Percentiles rank a stretch among this genome's conserved stretches.
phyloP scores from a whole-genome alignment of 805 yeast species.

The Yamadazyma sp. region DNA sequence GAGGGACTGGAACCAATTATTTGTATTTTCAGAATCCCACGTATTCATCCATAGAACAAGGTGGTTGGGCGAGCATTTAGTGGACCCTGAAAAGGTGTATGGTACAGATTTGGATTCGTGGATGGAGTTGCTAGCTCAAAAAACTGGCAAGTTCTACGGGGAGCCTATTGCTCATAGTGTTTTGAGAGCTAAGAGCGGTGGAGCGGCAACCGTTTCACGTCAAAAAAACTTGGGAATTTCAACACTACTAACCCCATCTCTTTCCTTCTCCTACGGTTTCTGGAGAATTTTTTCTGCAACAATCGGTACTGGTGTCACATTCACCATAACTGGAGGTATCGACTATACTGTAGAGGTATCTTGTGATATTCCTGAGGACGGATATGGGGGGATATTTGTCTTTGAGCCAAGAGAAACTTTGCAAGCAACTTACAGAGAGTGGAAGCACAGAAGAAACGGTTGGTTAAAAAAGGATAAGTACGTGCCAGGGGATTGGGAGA shows the following conservation, averaged over 20 bases:
- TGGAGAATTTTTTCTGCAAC: constrained; percentile 6
- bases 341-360: constrained; percentile 10
- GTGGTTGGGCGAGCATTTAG: constrained; percentile 4
- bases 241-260: neutral
- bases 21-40: constrained; percentile 9
- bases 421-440: constrained; percentile 9
- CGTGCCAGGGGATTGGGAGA: constrained; percentile 11
- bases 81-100: neutral
- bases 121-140: constrained; percentile 11
- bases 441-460: constrained; percentile 7
- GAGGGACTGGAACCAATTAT: constrained; percentile 10
- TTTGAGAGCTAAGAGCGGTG: constrained; percentile 6
- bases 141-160: constrained; percentile 1
- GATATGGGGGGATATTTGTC: constrained; percentile 14
- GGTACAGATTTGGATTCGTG: constrained; percentile 7
- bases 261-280: constrained; percentile 5
- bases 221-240: constrained; percentile 4
- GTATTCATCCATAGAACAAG: constrained; percentile 12
- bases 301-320: neutral
- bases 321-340: constrained; percentile 1
- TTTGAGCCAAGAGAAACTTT: constrained; percentile 9
- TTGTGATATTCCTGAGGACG: constrained; percentile 14
- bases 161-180: constrained; percentile 8
- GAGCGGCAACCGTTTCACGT: constrained; percentile 4
- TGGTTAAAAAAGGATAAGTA: constrained; percentile 8